Conservation (phyloP, 2,329 filamentous ascomycete species). For the Immersiporthe knoxdaviesiana region DNA sequence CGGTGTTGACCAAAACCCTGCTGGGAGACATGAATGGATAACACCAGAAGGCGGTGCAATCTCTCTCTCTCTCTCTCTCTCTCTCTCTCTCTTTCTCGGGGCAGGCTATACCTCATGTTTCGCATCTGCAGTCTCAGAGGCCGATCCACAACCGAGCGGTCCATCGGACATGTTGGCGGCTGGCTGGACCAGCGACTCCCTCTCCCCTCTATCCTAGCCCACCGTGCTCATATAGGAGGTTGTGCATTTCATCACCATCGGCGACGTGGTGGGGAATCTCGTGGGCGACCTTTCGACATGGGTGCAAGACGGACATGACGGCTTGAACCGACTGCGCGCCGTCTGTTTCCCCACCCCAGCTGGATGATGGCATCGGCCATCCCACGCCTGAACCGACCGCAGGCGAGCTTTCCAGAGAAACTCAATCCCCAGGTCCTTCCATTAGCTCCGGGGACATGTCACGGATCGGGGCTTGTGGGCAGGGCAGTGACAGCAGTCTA, state of each 20-base stretch:
- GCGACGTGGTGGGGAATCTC: constrained; percentile 8
- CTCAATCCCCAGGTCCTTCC: not conserved
- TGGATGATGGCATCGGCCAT: constrained; percentile 11
- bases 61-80: too few species aligned
- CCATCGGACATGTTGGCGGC: constrained; percentile 8
- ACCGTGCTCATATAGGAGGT: constrained; percentile 2
- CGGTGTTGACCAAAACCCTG: constrained; percentile 18
- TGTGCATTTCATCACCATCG: not conserved
- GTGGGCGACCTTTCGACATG: constrained; percentile 14
- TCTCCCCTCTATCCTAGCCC: not conserved
- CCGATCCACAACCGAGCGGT: not conserved
- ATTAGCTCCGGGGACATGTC: constrained; percentile 17
- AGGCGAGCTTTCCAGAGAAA: constrained; percentile 4
- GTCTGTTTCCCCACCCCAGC: constrained; percentile 2
- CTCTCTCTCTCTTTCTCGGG: too few species aligned
- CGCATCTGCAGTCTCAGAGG: constrained; percentile 1
- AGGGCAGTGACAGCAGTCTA: not conserved
- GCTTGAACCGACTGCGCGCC: constrained; percentile 20
- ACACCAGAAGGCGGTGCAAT: not conserved
- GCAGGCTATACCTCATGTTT: not conserved
- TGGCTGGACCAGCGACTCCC: not conserved
- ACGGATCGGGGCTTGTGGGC: constrained; percentile 12
- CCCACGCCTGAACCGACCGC: constrained; percentile 3
- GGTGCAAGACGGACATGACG: constrained; percentile 26
- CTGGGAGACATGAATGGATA: constrained; percentile 15